These are phyloP conservation scores for Cephalotrichum gorgonifer DNA, from an alignment of 2,329 filamentous ascomycete species.

Conservation along the genomic window DNA sequence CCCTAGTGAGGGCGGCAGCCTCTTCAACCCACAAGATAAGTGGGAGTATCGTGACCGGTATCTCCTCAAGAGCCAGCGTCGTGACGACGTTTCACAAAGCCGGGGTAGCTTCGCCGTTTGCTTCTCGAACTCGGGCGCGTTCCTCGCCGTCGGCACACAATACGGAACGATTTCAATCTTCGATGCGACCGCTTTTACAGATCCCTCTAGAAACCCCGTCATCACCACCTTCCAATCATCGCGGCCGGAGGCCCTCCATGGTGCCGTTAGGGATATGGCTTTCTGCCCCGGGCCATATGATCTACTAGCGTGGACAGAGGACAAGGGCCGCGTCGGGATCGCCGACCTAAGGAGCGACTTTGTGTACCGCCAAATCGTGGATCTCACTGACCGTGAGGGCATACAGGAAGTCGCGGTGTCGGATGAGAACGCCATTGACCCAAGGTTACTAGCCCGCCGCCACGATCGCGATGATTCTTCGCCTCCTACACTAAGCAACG, in stretches of 20 bases:
- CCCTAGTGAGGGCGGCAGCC: conserved; percentile 5
- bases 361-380: conserved; percentile 56
- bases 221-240: conserved; percentile 72
- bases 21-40: conserved; percentile 20
- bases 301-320: conserved; percentile 87
- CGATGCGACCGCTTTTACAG: conserved; percentile 39
- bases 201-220: conserved; percentile 45
- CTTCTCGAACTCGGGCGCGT: conserved; percentile 61
- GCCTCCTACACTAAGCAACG: not conserved
- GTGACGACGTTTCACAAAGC: conserved; percentile 41
- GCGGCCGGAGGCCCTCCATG: conserved; percentile 56
- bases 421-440: conserved; percentile 44
- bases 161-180: conserved; percentile 72
- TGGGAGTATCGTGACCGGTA: conserved; percentile 44
- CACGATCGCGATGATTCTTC: conserved; percentile 22
- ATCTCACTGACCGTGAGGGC: conserved; percentile 34
- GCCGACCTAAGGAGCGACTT: conserved; percentile 63
- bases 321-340: conserved; percentile 65
- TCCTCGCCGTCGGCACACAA: conserved; percentile 70
- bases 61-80: conserved; percentile 46
- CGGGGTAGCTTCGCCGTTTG: conserved; percentile 68
- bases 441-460: conserved; percentile 37
- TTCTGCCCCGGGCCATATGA: conserved; percentile 89
- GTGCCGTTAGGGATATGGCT: conserved; percentile 81
- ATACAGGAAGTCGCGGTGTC: conserved; percentile 34